A percentile compares a stretch with the other conserved stretches of the same genome.
Evolutionary conservation across 2,329 filamentous ascomycete species (phyloP).

Genomic region (Ceratocystis papillata): DNA sequence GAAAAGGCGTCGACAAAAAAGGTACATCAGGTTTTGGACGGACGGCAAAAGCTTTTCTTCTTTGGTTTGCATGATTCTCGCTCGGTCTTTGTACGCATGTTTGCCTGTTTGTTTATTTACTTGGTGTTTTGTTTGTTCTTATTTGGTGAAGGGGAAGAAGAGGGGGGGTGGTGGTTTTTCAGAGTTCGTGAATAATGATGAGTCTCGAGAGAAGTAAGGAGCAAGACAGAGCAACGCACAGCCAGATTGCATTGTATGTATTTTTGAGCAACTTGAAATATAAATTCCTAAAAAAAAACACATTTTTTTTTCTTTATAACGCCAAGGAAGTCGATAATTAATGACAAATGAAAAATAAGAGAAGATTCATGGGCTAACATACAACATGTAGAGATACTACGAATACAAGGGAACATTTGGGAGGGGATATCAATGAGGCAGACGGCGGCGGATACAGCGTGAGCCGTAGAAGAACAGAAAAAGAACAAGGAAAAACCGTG

Average conservation of each 20-base stretch:
- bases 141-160: too few relatives aligned
- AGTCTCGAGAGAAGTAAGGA: background rate
- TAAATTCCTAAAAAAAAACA: background rate
- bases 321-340: background rate
- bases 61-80: slow-evolving; percentile 19
- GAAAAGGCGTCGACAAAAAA: background rate
- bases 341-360: slow-evolving; percentile 12
- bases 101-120: background rate
- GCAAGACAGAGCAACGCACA: background rate
- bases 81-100: background rate
- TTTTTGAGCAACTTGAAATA: slow-evolving; percentile 2
- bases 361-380: background rate
- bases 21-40: background rate
- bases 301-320: background rate
- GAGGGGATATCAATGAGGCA: slow-evolving; percentile 1
- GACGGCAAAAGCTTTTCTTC: slow-evolving; percentile 9
- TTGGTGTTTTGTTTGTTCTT: too few relatives aligned
- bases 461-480: background rate
- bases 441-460: background rate
- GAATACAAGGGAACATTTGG: background rate
- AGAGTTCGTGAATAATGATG: too few relatives aligned
- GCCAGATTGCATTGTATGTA: background rate
- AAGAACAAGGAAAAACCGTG: background rate
- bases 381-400: slow-evolving; percentile 10
- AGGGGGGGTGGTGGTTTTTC: too few relatives aligned